phyloP scores from a whole-genome alignment of 1,284 basidiomycete species.

The Pisolithus thermaeus region DNA sequence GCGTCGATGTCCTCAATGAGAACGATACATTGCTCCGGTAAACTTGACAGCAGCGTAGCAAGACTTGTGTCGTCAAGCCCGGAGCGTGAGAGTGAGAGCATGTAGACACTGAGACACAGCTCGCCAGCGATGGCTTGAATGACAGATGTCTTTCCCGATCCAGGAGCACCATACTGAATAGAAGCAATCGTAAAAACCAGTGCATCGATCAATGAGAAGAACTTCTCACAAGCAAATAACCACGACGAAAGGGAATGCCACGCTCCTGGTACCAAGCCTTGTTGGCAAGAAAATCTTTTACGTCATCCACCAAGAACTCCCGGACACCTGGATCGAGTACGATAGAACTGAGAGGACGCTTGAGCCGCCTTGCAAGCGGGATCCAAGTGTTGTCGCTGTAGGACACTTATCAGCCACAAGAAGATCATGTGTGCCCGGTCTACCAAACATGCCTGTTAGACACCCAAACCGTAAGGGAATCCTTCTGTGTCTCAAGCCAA shows the following conservation, averaged over 20 bases:
- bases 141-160: constrained; percentile 70
- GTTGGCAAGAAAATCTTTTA: constrained; percentile 58
- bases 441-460: constrained; percentile 37
- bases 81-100: constrained; percentile 65
- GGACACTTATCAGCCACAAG: too few species aligned
- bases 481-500: constrained; percentile 46
- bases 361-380: constrained; percentile 50
- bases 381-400: constrained; percentile 38
- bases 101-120: constrained; percentile 68
- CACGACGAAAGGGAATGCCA: constrained; percentile 66
- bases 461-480: constrained; percentile 52
- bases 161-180: constrained; percentile 62
- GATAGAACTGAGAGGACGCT: constrained; percentile 59
- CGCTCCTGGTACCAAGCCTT: constrained; percentile 65
- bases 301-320: constrained; percentile 59
- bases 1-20: constrained; percentile 81
- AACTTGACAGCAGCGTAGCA: constrained; percentile 52
- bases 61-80: constrained; percentile 66
- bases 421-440: neutral
- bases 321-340: constrained; percentile 62
- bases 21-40: constrained; percentile 67
- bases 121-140: constrained; percentile 75
- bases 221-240: constrained; percentile 53
- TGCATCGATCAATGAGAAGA: neutral
- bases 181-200: neutral